Conservation (phyloP, 345 rosid species). For the Eucalyptus tenuipes region DNA sequence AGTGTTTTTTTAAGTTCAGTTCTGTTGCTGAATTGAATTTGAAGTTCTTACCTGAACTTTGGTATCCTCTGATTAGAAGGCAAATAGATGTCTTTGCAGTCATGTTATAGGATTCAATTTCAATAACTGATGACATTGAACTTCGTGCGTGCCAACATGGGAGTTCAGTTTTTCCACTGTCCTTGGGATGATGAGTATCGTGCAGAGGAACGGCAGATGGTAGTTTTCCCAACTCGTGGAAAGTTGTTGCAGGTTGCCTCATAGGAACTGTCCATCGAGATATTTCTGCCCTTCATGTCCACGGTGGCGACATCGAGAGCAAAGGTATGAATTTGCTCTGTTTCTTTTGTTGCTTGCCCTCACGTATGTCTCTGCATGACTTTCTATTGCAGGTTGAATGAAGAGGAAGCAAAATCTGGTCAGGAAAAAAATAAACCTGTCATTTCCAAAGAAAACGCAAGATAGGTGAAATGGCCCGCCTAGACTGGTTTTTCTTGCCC, state of each 20-base stretch:
- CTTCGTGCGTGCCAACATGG: background rate
- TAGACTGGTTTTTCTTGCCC: background rate
- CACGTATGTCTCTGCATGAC: background rate
- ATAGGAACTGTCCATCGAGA: background rate
- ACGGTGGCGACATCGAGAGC: background rate
- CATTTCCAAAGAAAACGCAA: slow-evolving; percentile 26
- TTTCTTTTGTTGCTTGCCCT: background rate
- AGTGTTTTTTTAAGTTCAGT: background rate
- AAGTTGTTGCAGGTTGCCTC: background rate
- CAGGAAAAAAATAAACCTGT: slow-evolving; percentile 26
- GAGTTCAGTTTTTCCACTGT: background rate
- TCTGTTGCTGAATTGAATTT: background rate
- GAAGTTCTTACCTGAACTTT: background rate
- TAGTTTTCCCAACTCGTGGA: background rate
- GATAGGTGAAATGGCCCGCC: background rate
- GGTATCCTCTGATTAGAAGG: background rate
- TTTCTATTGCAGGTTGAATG: slow-evolving; percentile 18
- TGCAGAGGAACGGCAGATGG: background rate
- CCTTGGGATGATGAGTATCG: background rate
- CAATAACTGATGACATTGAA: background rate
- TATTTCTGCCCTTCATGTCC: background rate
- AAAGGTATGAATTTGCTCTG: background rate
- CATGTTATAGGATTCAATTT: background rate
- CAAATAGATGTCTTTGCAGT: background rate
- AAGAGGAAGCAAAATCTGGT: slow-evolving; percentile 21